Conservation (phyloP, 2,329 filamentous ascomycete genomes). For the Colletotrichum simmondsii region DNA sequence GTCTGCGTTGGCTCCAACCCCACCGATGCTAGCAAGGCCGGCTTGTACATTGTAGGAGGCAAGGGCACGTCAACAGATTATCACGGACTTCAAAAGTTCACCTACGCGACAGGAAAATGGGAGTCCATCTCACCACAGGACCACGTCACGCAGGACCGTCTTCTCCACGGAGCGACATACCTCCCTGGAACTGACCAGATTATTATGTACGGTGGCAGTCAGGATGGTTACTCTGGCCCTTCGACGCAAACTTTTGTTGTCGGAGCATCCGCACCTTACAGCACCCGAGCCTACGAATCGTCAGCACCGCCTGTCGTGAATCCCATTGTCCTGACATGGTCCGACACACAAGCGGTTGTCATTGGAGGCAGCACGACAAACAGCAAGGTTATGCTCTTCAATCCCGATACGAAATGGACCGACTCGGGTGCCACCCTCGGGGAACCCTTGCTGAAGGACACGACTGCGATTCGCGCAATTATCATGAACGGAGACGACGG, state of each 20-base stretch:
- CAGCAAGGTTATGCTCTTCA: conserved; percentile 79
- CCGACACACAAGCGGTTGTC: conserved; percentile 75
- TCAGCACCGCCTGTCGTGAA: conserved; percentile 70
- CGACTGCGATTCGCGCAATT: conserved; percentile 66
- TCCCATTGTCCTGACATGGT: conserved; percentile 82
- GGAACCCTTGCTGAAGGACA: conserved; percentile 68
- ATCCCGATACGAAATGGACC: conserved; percentile 70
- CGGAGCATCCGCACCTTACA: conserved; percentile 71
- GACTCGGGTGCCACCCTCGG: conserved; percentile 74
- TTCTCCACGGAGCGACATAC: conserved; percentile 81
- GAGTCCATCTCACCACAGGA: conserved; percentile 55
- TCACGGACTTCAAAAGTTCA: conserved; percentile 78
- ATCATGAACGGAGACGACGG: conserved; percentile 79
- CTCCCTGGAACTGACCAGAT: conserved; percentile 77
- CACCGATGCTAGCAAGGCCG: conserved; percentile 67
- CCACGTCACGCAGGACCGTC: conserved; percentile 73
- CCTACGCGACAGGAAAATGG: conserved; percentile 65
- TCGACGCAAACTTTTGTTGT: conserved; percentile 84
- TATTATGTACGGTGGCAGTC: conserved; percentile 82
- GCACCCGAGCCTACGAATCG: conserved; percentile 68
- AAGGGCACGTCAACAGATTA: conserved; percentile 65
- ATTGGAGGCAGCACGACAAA: conserved; percentile 78
- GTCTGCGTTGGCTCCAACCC: conserved; percentile 80
- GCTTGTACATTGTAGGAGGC: conserved; percentile 86
- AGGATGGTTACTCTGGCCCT: conserved; percentile 64